These are phyloP conservation scores for Carex parvula DNA, from an alignment of 176 grass and related monocot genomes.

Conservation along the genomic window DNA sequence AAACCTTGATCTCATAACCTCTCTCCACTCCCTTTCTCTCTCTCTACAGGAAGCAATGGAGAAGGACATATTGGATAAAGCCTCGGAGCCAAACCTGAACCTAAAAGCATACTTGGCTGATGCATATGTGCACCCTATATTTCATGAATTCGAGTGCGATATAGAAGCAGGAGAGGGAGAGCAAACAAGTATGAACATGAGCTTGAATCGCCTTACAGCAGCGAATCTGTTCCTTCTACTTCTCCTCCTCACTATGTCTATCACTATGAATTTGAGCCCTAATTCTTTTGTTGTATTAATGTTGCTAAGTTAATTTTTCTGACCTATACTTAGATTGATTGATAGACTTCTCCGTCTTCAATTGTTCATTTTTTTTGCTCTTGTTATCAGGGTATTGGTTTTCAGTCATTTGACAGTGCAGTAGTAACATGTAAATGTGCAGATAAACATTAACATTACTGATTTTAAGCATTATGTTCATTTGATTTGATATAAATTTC, in stretches of 20 bases:
- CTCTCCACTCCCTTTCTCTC: background rate
- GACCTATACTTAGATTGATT: background rate
- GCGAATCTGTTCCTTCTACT: conserved; percentile 27
- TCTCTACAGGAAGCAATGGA: conserved; percentile 76
- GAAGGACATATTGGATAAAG: conserved; percentile 71
- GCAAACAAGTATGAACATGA: conserved; percentile 43
- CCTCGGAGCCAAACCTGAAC: conserved; percentile 76
- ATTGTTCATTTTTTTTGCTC: background rate
- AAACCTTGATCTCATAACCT: background rate
- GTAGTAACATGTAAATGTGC: conserved; percentile 8
- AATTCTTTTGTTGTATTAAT: background rate
- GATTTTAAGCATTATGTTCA: background rate
- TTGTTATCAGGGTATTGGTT: background rate
- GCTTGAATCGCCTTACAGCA: background rate
- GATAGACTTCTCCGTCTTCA: background rate
- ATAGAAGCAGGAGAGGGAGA: conserved; percentile 39
- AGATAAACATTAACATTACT: background rate
- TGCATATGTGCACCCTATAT: conserved; percentile 93
- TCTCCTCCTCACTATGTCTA: conserved; percentile 50
- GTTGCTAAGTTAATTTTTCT: background rate
- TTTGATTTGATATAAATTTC: background rate
- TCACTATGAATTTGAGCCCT: conserved; percentile 61
- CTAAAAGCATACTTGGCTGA: conserved; percentile 67
- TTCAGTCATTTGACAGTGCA: background rate
- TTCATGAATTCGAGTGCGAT: conserved; percentile 47